Evolutionary conservation across 176 grass and related monocot genomes (phyloP).

Genomic region (Musa schizocarpa): DNA sequence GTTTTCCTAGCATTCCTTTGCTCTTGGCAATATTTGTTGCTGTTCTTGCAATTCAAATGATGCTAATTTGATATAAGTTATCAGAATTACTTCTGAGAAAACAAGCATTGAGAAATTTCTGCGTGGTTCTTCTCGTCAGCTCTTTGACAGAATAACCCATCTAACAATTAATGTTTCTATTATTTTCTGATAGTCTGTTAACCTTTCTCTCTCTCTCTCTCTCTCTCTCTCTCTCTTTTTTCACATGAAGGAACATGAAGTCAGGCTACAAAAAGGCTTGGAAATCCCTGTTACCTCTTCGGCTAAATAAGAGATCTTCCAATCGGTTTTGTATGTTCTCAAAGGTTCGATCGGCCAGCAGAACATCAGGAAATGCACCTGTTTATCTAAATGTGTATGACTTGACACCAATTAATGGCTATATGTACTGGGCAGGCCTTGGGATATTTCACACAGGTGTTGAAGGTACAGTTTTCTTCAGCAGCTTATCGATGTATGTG

Average conservation of each 20-base stretch:
- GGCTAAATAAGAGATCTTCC: slow-evolving; percentile 58
- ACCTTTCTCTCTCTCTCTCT: not conserved
- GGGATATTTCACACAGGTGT: slow-evolving; percentile 98
- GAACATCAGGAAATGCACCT: slow-evolving; percentile 52
- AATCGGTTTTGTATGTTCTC: slow-evolving; percentile 73
- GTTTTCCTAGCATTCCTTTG: not conserved
- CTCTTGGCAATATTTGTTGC: not conserved
- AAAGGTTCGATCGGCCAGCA: slow-evolving; percentile 56
- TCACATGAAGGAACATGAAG: slow-evolving; percentile 71
- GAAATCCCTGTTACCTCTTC: slow-evolving; percentile 80
- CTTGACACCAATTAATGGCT: slow-evolving; percentile 95
- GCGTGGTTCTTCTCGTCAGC: not conserved
- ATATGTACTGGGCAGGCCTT: slow-evolving; percentile 95
- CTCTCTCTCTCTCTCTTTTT: slow-evolving; percentile 5
- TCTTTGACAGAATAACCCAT: not conserved
- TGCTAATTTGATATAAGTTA: not conserved
- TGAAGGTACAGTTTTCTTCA: slow-evolving; percentile 59
- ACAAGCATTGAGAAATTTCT: not conserved
- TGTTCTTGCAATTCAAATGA: not conserved
- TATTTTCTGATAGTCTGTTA: not conserved
- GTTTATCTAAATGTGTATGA: slow-evolving; percentile 99
- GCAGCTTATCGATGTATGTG: not conserved
- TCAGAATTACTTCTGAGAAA: not conserved
- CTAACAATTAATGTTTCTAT: not conserved
- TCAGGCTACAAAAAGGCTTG: slow-evolving; percentile 65